Evolutionary conservation across 2,329 filamentous ascomycete species (phyloP), one percentile per base, ranked within the genome.

Genomic region (Dryadomyces quercus-mongolicae): DNA sequence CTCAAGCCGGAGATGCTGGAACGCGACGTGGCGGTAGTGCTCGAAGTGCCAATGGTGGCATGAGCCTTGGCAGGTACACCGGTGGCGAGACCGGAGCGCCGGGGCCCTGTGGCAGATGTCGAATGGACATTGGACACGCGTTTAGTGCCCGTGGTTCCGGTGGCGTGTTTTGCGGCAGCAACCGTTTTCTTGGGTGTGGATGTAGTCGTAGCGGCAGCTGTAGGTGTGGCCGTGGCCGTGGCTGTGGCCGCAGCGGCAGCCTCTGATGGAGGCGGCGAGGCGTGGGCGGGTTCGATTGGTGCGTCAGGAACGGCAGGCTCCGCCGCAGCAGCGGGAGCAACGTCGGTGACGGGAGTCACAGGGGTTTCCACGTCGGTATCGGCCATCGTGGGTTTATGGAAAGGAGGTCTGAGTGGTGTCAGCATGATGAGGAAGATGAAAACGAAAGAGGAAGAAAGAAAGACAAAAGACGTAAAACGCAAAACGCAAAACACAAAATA

Each of bases 291-390:
- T 5, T 25, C 25, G 21, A 15, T 13, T 15, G 44, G 10, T 15
- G 10, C 13, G 21, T 25, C 44, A 15, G 44, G n/a, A 22, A 22
- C 21, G 20, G 44, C 13, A 16, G 44, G 25, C 2, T 22, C 20
- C 18, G 46, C 43, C n/a, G 18, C 22, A 13, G 38, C 42, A 10
- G 22, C 12, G 20, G 16, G 10, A 50, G 34, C 46, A 2, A 15
- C 15, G n/a, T 52, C 44, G 13, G 34, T 8, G 8, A 48, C 20
- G 2, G 51, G 51, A 9, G 43, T 25, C 31, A 13, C 51, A 21
- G 59, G 58, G 44, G 59, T 61, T 48, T 65, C 63, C 46, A 59
- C 62, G 44, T 66, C 66, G 60, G 58, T 59, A 57, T 68, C 66
- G 51, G 67, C 65, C 67, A 69, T 69, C 57, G 49, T 62, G 58